Evolutionary conservation across 805 yeast species (phyloP), one percentile per base, ranked within the genome.

Genomic region (Saturnispora diversa): DNA sequence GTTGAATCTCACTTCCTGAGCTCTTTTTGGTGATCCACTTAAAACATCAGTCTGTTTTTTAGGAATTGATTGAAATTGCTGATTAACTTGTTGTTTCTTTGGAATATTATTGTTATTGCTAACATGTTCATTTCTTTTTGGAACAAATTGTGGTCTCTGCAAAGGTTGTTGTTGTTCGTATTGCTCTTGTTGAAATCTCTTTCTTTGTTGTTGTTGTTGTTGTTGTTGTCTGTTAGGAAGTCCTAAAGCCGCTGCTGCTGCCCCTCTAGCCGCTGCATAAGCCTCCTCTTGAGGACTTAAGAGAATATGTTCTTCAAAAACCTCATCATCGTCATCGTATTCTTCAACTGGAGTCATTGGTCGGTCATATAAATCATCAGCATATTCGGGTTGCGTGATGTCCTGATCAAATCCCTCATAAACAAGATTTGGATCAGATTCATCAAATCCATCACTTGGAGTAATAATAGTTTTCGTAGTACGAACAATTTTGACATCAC

Each of bases 401-500:
- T 60, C 66, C 16, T 43, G 40, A 25, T 43, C 50, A 22, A 41
- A 44, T n/a, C 47, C 46, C 17, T 49, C 51, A n/a, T 47, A 40
- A 4, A 39, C 45, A 11, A 54, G 53, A 17, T 63, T 62, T 25
- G 52, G 49, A 20, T 53, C 56, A 31, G 49, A 37, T 19, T 60
- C 47, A 45, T 44, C 30, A 44, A 45, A 39, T 43, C 50, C 44
- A 29, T 46, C 43, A 40, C 53, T 42, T 45, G 51, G 41, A 16
- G 31, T 36, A 3, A 49, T 48, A 3, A 51, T 44, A 31, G 49
- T 64, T 1, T 69, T 64, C 1, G 74, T 71, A 6, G 72, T 72
- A 45, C 68, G 70, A 11, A 68, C 66, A 34, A 70, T 63, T 41
- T 73, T 75, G 35, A 55, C 63, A 1, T 74, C 69, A 24, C 74